Evolutionary conservation across 2,329 filamentous ascomycete species (phyloP).

Genomic region (Gyromitra esculenta): DNA sequence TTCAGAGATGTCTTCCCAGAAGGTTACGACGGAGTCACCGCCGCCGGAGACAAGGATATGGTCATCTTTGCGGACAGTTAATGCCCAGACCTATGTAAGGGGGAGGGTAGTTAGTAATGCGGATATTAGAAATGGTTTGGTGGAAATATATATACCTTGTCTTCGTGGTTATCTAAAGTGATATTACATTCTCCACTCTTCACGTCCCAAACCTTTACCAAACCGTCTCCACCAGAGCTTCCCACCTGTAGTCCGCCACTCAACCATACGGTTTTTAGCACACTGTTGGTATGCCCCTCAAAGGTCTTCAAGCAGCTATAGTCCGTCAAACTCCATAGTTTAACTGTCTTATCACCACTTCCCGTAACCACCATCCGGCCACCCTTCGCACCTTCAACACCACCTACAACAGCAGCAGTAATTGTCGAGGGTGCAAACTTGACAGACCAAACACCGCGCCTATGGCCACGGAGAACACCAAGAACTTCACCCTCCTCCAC

Average conservation of each 20-base stretch:
- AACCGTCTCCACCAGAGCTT: constrained; percentile 88
- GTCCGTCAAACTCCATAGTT: constrained; percentile 91
- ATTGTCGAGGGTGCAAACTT: constrained; percentile 80
- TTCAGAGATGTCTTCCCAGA: constrained; percentile 91
- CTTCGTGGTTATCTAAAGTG: constrained; percentile 95
- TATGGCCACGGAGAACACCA: constrained; percentile 90
- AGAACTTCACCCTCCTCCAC: constrained; percentile 87
- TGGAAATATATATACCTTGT: constrained; percentile 70
- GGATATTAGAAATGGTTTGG: constrained; percentile 62
- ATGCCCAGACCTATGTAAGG: constrained; percentile 55
- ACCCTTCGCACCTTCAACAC: constrained; percentile 77
- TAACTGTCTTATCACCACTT: constrained; percentile 94
- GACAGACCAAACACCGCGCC: constrained; percentile 94
- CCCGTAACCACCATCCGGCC: constrained; percentile 78
- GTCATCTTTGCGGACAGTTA: constrained; percentile 59
- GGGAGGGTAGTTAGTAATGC: constrained; percentile 68
- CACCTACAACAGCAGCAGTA: constrained; percentile 75
- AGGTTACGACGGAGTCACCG: constrained; percentile 90
- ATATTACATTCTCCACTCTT: constrained; percentile 83
- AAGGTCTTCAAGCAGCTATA: constrained; percentile 94
- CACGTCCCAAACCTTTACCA: constrained; percentile 96
- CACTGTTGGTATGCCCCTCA: constrained; percentile 94
- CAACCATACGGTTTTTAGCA: constrained; percentile 93
- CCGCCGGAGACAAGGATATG: constrained; percentile 87
- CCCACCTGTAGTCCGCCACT: constrained; percentile 72